These are phyloP conservation scores for Eucalyptus cladocalyx DNA, from an alignment of 345 rosid genomes.

Conservation along the genomic window DNA sequence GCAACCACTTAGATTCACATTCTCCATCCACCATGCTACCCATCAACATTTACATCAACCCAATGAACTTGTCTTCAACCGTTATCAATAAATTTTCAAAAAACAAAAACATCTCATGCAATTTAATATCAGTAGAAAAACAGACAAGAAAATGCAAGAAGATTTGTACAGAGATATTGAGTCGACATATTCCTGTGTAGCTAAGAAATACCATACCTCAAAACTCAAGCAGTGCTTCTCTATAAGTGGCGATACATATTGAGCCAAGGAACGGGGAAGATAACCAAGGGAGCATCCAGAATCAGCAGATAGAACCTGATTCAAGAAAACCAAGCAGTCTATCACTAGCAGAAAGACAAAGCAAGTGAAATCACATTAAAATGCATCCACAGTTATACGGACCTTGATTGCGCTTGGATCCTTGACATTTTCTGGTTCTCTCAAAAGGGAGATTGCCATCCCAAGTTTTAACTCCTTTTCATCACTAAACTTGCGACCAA, in stretches of 20 bases:
- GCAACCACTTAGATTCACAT: background rate
- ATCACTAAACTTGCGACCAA: slow-evolving; percentile 76
- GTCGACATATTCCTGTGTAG: background rate
- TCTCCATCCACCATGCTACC: background rate
- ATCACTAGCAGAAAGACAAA: background rate
- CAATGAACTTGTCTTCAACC: background rate
- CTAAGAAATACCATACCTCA: slow-evolving; percentile 36
- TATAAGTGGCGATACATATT: slow-evolving; percentile 57
- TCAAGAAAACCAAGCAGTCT: background rate
- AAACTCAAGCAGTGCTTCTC: slow-evolving; percentile 39
- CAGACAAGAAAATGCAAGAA: background rate
- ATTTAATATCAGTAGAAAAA: background rate
- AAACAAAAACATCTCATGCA: background rate
- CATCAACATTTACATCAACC: background rate
- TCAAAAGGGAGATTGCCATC: slow-evolving; percentile 32
- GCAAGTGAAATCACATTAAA: background rate
- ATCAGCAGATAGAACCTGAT: slow-evolving; percentile 56
- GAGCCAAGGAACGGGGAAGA: slow-evolving; percentile 69
- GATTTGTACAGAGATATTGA: background rate
- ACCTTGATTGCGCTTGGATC: slow-evolving; percentile 83
- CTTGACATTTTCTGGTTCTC: slow-evolving; percentile 65
- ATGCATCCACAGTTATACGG: background rate
- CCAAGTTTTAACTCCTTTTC: slow-evolving; percentile 39
- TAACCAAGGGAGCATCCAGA: slow-evolving; percentile 50
- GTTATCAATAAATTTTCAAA: background rate